These are phyloP conservation scores for Paspalum vaginatum DNA, from an alignment of 176 grass and related monocot species.

Conservation along the genomic window DNA sequence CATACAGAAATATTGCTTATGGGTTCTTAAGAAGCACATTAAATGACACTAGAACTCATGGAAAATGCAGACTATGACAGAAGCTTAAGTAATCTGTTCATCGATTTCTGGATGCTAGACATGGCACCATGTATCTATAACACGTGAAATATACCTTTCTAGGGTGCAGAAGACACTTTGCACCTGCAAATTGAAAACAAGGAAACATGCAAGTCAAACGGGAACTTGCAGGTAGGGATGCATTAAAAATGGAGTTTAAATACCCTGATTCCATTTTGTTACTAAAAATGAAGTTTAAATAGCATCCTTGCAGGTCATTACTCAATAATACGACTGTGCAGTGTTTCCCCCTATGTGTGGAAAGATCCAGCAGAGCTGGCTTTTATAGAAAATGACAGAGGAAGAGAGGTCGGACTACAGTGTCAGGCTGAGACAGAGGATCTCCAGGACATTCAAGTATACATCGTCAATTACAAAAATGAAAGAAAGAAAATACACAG, in stretches of 20 bases:
- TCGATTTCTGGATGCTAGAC: constrained; percentile 5
- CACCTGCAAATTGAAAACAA: constrained; percentile 57
- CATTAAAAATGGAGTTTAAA: too few relatives aligned
- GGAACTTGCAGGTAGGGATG: background rate
- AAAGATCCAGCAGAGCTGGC: too few relatives aligned
- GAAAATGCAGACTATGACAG: background rate
- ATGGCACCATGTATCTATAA: background rate
- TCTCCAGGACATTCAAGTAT: background rate
- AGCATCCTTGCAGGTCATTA: background rate
- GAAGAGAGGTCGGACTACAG: too few relatives aligned
- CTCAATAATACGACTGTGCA: background rate
- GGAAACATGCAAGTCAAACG: background rate
- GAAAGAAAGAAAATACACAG: background rate
- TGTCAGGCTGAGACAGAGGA: too few relatives aligned
- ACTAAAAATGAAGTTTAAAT: background rate
- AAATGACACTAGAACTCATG: background rate
- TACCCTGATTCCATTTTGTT: background rate
- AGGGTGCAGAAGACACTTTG: constrained; percentile 62
- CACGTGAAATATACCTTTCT: constrained; percentile 57
- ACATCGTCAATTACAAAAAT: background rate
- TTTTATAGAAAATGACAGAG: too few relatives aligned
- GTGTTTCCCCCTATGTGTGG: too few relatives aligned
- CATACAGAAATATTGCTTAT: background rate
- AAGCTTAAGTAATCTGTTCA: background rate
- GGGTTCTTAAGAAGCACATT: background rate